Conservation (phyloP, 169 alveolate species). For the Ichthyophthirius multifiliis region DNA sequence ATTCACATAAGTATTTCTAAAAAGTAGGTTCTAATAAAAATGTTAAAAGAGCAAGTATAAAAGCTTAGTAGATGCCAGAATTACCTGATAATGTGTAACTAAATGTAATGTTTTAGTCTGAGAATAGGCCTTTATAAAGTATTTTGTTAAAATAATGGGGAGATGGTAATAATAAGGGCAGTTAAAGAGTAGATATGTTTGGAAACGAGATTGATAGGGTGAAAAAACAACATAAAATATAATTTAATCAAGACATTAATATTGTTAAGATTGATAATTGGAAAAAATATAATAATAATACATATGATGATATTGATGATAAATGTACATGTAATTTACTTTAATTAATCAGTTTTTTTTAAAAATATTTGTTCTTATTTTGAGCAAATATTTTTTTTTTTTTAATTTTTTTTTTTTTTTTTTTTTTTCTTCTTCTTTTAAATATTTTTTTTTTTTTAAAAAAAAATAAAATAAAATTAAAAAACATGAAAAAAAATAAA, state of each 20-base stretch:
- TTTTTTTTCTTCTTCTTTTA: too few species aligned
- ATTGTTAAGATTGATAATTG: background rate
- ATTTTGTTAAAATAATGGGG: background rate
- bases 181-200: background rate
- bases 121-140: background rate
- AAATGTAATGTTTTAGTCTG: background rate
- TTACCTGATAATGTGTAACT: slow-evolving; percentile 1
- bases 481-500: too few species aligned
- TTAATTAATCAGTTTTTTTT: background rate
- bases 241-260: background rate
- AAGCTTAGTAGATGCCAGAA: too few species aligned
- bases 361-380: too few species aligned
- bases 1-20: too few species aligned
- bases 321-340: background rate
- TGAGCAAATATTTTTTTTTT: too few species aligned
- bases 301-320: slow-evolving; percentile 7
- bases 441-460: too few species aligned
- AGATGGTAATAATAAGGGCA: background rate
- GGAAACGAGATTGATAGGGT: background rate
- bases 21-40: too few species aligned
- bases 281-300: slow-evolving; percentile 10
- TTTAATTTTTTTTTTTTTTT: too few species aligned
- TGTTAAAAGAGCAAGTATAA: too few species aligned
- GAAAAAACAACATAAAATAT: background rate
- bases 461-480: too few species aligned